Conservation (phyloP, 805 yeast genomes). For the Tetrapisispora taiwanensis region DNA sequence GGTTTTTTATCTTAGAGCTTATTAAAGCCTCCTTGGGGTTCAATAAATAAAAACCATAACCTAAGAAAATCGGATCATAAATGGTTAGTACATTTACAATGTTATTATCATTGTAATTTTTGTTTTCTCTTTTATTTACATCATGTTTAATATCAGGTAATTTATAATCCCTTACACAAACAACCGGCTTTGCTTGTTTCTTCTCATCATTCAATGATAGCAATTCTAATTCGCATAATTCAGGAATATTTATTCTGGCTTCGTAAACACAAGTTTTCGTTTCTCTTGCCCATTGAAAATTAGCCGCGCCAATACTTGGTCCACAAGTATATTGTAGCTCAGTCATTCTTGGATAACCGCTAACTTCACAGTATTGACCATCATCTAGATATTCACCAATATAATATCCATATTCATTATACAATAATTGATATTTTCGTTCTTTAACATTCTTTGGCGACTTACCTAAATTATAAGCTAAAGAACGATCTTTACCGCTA, state of each 20-base stretch:
- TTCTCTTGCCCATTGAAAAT: slow-evolving; percentile 37
- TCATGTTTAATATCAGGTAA: not conserved
- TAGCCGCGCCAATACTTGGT: slow-evolving; percentile 16
- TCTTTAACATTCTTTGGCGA: slow-evolving; percentile 14
- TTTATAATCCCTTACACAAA: slow-evolving; percentile 8
- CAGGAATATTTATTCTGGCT: slow-evolving; percentile 41
- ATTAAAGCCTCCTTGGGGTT: slow-evolving; percentile 4
- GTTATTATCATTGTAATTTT: not conserved
- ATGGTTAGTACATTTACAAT: slow-evolving; percentile 12
- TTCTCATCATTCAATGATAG: slow-evolving; percentile 20
- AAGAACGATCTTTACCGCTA: slow-evolving; percentile 3
- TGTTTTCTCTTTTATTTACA: not conserved
- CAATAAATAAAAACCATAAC: slow-evolving; percentile 20
- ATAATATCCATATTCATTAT: slow-evolving; percentile 29
- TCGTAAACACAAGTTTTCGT: slow-evolving; percentile 48
- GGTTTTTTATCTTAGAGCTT: not conserved
- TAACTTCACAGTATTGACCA: slow-evolving; percentile 55
- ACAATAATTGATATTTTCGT: slow-evolving; percentile 22
- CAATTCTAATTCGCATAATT: slow-evolving; percentile 35
- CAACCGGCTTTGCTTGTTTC: slow-evolving; percentile 11
- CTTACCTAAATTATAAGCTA: slow-evolving; percentile 17
- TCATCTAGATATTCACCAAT: slow-evolving; percentile 29
- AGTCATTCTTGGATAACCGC: slow-evolving; percentile 40
- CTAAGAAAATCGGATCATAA: slow-evolving; percentile 20
- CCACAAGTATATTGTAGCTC: slow-evolving; percentile 52